Evolutionary conservation across 2,329 filamentous ascomycete species (phyloP).

Genomic region (Pyrenochaeta sp.): DNA sequence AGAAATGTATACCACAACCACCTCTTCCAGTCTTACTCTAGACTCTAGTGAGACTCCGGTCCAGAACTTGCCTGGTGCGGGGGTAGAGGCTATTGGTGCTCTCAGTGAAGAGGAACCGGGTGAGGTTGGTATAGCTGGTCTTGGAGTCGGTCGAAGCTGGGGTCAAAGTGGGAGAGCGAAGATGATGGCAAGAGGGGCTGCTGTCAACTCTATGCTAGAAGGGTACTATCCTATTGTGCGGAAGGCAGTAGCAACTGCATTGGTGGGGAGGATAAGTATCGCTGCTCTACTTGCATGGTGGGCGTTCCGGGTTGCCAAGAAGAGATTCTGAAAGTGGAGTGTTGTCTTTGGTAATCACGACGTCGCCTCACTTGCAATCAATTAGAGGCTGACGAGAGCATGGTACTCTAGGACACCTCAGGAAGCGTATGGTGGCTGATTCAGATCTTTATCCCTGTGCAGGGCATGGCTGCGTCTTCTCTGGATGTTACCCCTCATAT

Average conservation of each 20-base stretch:
- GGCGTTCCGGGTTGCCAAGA: conserved; percentile 27
- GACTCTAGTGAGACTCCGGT: conserved; percentile 25
- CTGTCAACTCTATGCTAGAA: conserved; percentile 59
- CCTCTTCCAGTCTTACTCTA: conserved; percentile 4
- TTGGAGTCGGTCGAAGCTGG: conserved; percentile 53
- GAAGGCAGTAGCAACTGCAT: conserved; percentile 54
- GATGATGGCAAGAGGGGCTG: conserved; percentile 49
- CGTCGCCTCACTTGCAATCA: no score
- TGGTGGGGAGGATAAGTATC: conserved; percentile 47
- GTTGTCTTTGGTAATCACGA: no score
- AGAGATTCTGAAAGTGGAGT: background rate
- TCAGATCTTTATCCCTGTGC: no score
- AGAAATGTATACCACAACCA: conserved; percentile 32
- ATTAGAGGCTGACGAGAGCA: no score
- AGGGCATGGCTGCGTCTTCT: no score
- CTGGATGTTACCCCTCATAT: no score
- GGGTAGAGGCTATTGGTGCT: conserved; percentile 29
- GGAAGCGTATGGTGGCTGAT: no score
- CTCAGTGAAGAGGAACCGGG: conserved; percentile 44
- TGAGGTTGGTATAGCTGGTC: conserved; percentile 55
- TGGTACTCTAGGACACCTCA: no score
- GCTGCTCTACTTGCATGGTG: conserved; percentile 28
- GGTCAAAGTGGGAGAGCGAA: conserved; percentile 43
- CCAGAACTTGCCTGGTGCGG: conserved; percentile 33
- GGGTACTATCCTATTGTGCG: conserved; percentile 62